Evolutionary conservation across 768 basidiomycete genomes (phyloP).

Genomic region (Clavaria fumosa): DNA sequence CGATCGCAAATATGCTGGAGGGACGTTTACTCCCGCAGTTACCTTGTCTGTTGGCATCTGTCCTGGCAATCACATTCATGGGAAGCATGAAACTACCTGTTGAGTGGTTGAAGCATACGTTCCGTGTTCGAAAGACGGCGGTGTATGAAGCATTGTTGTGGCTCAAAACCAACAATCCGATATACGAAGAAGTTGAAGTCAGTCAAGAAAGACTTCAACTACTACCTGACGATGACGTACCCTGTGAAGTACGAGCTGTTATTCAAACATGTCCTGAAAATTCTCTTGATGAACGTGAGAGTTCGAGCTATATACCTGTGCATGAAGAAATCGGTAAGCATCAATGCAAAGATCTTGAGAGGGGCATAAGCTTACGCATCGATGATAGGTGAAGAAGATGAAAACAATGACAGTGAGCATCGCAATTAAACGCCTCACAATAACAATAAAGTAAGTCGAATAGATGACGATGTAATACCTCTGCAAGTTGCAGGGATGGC

Average conservation of each 20-base stretch:
- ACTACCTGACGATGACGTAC: constrained; percentile 13
- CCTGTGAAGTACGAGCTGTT: background rate
- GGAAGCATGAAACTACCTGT: constrained; percentile 17
- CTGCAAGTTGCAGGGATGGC: constrained; percentile 8
- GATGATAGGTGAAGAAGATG: background rate
- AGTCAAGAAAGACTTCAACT: constrained; percentile 6
- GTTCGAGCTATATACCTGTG: constrained; percentile 4
- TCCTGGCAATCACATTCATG: constrained; percentile 23
- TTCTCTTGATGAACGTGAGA: constrained; percentile 4
- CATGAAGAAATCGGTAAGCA: constrained; percentile 1
- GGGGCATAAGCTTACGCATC: background rate
- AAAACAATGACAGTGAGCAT: background rate
- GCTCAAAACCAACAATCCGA: constrained; percentile 22
- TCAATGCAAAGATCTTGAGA: background rate
- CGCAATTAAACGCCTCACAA: too few species aligned
- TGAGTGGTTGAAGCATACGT: constrained; percentile 14
- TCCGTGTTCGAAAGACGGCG: constrained; percentile 17
- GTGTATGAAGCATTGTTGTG: constrained; percentile 20
- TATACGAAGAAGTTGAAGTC: constrained; percentile 20
- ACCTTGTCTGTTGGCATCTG: constrained; percentile 15
- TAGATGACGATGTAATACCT: constrained; percentile 9
- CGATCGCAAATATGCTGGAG: constrained; percentile 19
- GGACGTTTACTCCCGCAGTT: constrained; percentile 21
- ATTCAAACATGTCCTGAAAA: constrained; percentile 1
- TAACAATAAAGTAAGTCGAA: too few species aligned